These are phyloP conservation scores for Xerocomus spinulosus DNA, from an alignment of 768 basidiomycete genomes.

Conservation along the genomic window DNA sequence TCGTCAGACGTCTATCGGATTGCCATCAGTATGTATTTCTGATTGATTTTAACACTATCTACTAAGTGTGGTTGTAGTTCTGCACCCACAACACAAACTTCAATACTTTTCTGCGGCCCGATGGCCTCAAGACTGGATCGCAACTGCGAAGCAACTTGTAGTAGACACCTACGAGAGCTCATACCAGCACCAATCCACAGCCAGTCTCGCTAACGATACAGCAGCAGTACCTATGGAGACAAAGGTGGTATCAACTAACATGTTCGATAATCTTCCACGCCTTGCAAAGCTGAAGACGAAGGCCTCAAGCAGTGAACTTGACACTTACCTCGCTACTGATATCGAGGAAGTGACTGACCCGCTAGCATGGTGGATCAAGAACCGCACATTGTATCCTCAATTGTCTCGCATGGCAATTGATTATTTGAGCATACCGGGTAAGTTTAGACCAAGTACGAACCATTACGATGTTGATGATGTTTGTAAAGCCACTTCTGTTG, in stretches of 20 bases:
- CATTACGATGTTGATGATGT: too few relatives aligned
- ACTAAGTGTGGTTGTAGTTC: too few relatives aligned
- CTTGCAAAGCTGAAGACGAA: not conserved
- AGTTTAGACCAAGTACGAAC: too few relatives aligned
- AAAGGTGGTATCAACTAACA: not conserved
- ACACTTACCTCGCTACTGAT: not conserved
- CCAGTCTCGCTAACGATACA: too few relatives aligned
- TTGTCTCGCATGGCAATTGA: too few relatives aligned
- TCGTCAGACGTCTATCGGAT: too few relatives aligned
- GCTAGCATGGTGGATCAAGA: not conserved
- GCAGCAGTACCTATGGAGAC: too few relatives aligned
- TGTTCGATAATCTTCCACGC: not conserved
- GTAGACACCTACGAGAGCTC: not conserved
- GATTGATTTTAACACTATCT: not conserved
- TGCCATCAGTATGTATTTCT: too few relatives aligned
- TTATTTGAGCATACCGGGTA: too few relatives aligned
- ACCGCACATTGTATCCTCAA: too few relatives aligned
- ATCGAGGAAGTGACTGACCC: not conserved
- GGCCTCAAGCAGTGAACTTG: too few relatives aligned
- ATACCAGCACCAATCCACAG: too few relatives aligned
- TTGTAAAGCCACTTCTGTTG: not conserved
- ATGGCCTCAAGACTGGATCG: not conserved
- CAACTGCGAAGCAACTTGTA: not conserved
- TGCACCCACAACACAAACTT: not conserved
- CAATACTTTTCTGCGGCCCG: not conserved